Conservation (phyloP, 2,329 filamentous ascomycete species). For the Sporothrix protearum region DNA sequence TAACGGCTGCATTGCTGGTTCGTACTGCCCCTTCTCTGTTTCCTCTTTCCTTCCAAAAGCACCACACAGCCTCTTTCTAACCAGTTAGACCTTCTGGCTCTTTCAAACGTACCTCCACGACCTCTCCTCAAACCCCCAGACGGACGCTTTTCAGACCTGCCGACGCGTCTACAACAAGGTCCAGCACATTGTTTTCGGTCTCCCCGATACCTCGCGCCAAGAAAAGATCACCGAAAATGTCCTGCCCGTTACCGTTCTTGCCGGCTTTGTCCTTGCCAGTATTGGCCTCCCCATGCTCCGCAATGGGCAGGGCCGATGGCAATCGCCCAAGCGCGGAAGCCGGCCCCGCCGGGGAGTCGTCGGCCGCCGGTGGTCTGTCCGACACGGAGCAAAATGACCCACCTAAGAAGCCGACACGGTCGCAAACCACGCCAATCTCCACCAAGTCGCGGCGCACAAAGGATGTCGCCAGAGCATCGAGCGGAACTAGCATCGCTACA, state of each 20-base stretch:
- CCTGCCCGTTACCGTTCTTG: constrained; percentile 73
- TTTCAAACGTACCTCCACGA: constrained; percentile 87
- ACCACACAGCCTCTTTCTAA: neutral
- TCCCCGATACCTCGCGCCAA: constrained; percentile 63
- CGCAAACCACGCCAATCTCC: constrained; percentile 58
- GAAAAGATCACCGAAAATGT: constrained; percentile 81
- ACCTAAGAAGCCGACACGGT: constrained; percentile 55
- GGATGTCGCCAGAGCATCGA: constrained; percentile 36
- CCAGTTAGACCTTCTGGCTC: constrained; percentile 75
- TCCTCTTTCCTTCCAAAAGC: neutral
- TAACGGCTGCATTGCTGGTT: constrained; percentile 78
- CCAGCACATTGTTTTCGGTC: constrained; percentile 80
- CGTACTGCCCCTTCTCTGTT: constrained; percentile 35
- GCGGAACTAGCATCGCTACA: constrained; percentile 17
- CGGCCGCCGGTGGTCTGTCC: constrained; percentile 29
- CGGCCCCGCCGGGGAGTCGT: constrained; percentile 58
- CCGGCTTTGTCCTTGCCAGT: constrained; percentile 74
- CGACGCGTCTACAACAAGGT: constrained; percentile 83
- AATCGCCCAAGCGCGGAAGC: constrained; percentile 75
- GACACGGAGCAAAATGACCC: constrained; percentile 15
- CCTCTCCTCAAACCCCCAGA: constrained; percentile 69
- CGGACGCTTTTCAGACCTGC: constrained; percentile 76
- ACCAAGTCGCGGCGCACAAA: constrained; percentile 49
- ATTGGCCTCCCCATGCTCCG: constrained; percentile 73
- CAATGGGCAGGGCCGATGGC: constrained; percentile 75